A percentile compares a stretch with the other conserved stretches of the same genome.
phyloP scores from a whole-genome alignment of 2,329 filamentous ascomycete genomes.

The Basipetospora sp. region DNA sequence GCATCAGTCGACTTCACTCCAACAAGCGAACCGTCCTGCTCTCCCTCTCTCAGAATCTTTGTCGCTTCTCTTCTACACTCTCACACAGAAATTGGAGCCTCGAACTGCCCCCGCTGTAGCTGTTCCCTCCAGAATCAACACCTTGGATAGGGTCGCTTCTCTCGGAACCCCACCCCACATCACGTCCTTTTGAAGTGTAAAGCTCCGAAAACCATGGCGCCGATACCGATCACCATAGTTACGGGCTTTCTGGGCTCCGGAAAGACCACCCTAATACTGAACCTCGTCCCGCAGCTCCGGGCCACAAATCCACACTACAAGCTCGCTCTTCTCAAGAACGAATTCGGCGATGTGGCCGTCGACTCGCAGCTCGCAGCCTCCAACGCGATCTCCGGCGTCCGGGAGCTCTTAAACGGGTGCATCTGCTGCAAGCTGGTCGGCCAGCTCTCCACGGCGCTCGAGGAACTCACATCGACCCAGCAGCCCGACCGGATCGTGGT shows the following conservation, averaged over 20 bases:
- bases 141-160: too few species aligned
- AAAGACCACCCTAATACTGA: conserved; percentile 90
- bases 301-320: conserved; percentile 61
- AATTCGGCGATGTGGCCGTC: conserved; percentile 87
- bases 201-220: conserved; percentile 40
- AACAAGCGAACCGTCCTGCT: too few species aligned
- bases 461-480: conserved; percentile 47
- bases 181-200: not conserved
- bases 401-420: conserved; percentile 88
- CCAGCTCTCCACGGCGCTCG: conserved; percentile 66
- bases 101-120: too few species aligned
- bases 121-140: too few species aligned
- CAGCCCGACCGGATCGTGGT: conserved; percentile 75
- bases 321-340: conserved; percentile 91
- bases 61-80: too few species aligned
- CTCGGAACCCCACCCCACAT: too few species aligned
- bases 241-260: conserved; percentile 93
- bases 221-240: conserved; percentile 82
- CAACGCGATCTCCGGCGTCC: conserved; percentile 71
- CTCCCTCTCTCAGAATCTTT: too few species aligned
- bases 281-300: conserved; percentile 77
- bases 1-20: too few species aligned
- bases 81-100: too few species aligned
- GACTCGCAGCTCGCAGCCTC: conserved; percentile 82
- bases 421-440: conserved; percentile 98